Evolutionary conservation across 805 yeast species (phyloP).

Genomic region (Torulaspora microellipsoides): DNA sequence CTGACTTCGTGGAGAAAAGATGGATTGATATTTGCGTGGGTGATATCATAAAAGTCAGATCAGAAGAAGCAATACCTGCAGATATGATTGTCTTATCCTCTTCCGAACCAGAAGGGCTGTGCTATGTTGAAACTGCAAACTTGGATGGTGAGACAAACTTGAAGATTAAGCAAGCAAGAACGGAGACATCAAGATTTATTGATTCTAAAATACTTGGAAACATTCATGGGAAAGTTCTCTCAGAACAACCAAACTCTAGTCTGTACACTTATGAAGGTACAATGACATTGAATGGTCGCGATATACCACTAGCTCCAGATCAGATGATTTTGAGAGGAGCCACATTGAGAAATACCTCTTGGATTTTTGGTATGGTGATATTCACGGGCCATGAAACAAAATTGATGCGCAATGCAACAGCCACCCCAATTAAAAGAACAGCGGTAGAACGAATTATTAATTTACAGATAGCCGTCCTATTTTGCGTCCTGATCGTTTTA

Average conservation of each 20-base stretch:
- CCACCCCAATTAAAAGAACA: slow-evolving; percentile 95
- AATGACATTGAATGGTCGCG: slow-evolving; percentile 47
- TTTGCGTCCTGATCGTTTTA: slow-evolving; percentile 69
- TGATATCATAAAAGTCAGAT: slow-evolving; percentile 76
- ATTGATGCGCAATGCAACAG: slow-evolving; percentile 97
- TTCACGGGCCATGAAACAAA: slow-evolving; percentile 99
- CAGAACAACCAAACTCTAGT: slow-evolving; percentile 93
- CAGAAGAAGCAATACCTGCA: slow-evolving; percentile 92
- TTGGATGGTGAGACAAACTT: slow-evolving; percentile 96
- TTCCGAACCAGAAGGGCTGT: slow-evolving; percentile 96
- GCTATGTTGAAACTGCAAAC: slow-evolving; percentile 96
- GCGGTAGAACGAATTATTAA: slow-evolving; percentile 95
- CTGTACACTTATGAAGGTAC: slow-evolving; percentile 95
- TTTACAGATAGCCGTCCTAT: slow-evolving; percentile 82
- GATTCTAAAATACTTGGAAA: slow-evolving; percentile 55
- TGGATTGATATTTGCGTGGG: slow-evolving; percentile 93
- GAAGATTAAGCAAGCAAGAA: slow-evolving; percentile 84
- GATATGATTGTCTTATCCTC: slow-evolving; percentile 81
- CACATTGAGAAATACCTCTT: slow-evolving; percentile 85
- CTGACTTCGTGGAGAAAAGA: slow-evolving; percentile 58
- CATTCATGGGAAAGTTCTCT: slow-evolving; percentile 56
- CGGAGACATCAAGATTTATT: slow-evolving; percentile 70
- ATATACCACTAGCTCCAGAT: slow-evolving; percentile 78
- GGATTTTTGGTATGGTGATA: slow-evolving; percentile 90
- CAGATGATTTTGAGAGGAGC: slow-evolving; percentile 94